Percentiles rank a stretch among this genome's conserved stretches.
Conservation (phyloP, 2,329 filamentous ascomycete species). For the Corniculantispora saksenae region DNA sequence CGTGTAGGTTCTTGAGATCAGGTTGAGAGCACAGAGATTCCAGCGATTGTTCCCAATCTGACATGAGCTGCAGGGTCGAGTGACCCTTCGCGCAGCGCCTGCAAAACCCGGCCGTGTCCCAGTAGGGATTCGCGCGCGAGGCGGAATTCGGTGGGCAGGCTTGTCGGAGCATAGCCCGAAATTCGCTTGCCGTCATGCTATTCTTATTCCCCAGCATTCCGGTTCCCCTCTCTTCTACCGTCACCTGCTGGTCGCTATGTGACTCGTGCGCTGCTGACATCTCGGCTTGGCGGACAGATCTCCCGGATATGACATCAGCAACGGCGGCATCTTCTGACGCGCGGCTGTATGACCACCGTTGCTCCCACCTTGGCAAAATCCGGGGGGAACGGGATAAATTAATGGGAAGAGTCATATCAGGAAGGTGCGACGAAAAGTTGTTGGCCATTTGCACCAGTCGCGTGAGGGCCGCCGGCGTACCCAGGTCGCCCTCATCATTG, state of each 20-base stretch:
- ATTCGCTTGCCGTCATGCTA: slow-evolving; percentile 31
- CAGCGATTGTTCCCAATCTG: slow-evolving; percentile 64
- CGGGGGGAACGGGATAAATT: slow-evolving; percentile 60
- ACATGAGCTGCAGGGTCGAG: slow-evolving; percentile 66
- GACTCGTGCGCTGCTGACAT: slow-evolving; percentile 10
- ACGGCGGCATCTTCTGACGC: slow-evolving; percentile 13
- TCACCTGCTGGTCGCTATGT: not conserved
- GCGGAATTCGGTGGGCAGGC: slow-evolving; percentile 65
- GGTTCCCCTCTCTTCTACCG: not conserved
- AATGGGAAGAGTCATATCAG: slow-evolving; percentile 82
- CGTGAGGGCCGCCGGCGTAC: slow-evolving; percentile 41
- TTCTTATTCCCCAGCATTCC: not conserved
- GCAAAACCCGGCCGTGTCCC: slow-evolving; percentile 67
- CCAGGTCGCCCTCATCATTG: slow-evolving; percentile 35
- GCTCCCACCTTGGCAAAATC: slow-evolving; percentile 60
- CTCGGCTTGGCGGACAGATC: slow-evolving; percentile 14
- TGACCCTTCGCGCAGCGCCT: slow-evolving; percentile 63
- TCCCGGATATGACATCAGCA: slow-evolving; percentile 19
- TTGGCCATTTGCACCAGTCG: slow-evolving; percentile 66
- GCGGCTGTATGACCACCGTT: slow-evolving; percentile 35
- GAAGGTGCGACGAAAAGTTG: slow-evolving; percentile 70
- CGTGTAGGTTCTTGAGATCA: slow-evolving; percentile 72
- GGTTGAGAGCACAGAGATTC: slow-evolving; percentile 72
- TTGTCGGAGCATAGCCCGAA: slow-evolving; percentile 44
- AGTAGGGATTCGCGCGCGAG: slow-evolving; percentile 58